Conservation (phyloP, 306 rosid species). For the Lathyrus sativus region DNA sequence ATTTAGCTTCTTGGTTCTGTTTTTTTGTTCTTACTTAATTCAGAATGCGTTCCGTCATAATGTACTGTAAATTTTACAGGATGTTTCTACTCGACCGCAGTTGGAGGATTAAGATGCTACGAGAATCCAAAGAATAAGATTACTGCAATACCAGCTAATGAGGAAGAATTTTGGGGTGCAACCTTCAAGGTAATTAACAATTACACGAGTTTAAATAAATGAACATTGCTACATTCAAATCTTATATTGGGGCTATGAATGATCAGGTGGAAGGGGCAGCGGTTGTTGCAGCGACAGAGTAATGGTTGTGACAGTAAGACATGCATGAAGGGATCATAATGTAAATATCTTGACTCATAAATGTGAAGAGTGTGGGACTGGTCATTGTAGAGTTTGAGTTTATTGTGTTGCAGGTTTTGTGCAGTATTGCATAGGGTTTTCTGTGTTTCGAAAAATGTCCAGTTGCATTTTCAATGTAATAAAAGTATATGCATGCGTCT, state of each 20-base stretch:
- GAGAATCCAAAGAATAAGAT: conserved; percentile 90
- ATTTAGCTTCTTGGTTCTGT: no score
- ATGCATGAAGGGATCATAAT: conserved; percentile 38
- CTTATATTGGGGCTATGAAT: conserved; percentile 36
- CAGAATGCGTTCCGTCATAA: no score
- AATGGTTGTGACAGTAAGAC: conserved; percentile 38
- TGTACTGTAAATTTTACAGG: conserved; percentile 50
- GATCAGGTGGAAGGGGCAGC: conserved; percentile 90
- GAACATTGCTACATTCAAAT: neutral
- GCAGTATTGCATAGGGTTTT: conserved; percentile 29
- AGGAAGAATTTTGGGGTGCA: conserved; percentile 98
- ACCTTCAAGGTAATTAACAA: conserved; percentile 75
- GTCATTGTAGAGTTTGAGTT: conserved; percentile 15
- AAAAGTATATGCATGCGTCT: conserved; percentile 31
- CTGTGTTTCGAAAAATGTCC: conserved; percentile 37
- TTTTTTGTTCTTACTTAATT: no score
- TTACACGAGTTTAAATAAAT: neutral
- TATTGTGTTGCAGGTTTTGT: conserved; percentile 21
- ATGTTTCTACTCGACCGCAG: conserved; percentile 81
- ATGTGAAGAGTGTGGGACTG: conserved; percentile 17
- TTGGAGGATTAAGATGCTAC: conserved; percentile 83
- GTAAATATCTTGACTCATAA: conserved; percentile 35
- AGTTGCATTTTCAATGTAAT: conserved; percentile 38
- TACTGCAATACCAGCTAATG: conserved; percentile 87
- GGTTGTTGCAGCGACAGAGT: conserved; percentile 67